phyloP scores from a whole-genome alignment of 192 early-diverging fungal species.

The Backusella circina region DNA sequence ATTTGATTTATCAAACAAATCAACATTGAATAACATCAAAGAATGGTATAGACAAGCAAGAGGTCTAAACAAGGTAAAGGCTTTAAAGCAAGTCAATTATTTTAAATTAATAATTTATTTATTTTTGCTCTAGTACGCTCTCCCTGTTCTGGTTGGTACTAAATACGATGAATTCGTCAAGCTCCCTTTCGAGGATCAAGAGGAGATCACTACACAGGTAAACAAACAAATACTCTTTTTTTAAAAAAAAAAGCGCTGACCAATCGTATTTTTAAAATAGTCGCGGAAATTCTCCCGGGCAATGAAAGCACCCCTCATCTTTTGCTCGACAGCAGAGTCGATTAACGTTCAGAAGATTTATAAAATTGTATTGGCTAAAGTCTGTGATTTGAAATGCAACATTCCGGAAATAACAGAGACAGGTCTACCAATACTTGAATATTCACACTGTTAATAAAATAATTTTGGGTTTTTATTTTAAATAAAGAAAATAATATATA shows the following conservation, averaged over 20 bases:
- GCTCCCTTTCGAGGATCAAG: slow-evolving; percentile 83
- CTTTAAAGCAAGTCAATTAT: not conserved
- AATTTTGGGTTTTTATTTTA: not conserved
- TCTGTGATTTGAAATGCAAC: slow-evolving; percentile 90
- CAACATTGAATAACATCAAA: slow-evolving; percentile 89
- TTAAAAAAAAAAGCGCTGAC: not conserved
- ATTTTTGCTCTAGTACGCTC: slow-evolving; percentile 61
- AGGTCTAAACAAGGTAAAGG: slow-evolving; percentile 85
- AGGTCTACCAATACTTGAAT: slow-evolving; percentile 92
- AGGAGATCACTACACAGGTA: slow-evolving; percentile 90
- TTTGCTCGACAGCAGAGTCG: slow-evolving; percentile 89
- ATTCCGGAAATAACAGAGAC: slow-evolving; percentile 89
- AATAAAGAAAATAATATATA: no score
- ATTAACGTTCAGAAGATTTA: slow-evolving; percentile 98
- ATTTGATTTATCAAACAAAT: slow-evolving; percentile 91
- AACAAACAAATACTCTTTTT: not conserved
- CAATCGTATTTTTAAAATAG: slow-evolving; percentile 27
- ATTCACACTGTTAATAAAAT: slow-evolving; percentile 34
- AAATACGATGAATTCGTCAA: slow-evolving; percentile 94
- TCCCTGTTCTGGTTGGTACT: slow-evolving; percentile 93
- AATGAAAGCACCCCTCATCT: slow-evolving; percentile 94
- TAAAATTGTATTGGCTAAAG: slow-evolving; percentile 92
- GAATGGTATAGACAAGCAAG: slow-evolving; percentile 97
- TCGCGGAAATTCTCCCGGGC: slow-evolving; percentile 85
- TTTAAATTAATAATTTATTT: not conserved